Conservation (phyloP, 73 alveolate genomes). For the Uronychia binucleata region DNA sequence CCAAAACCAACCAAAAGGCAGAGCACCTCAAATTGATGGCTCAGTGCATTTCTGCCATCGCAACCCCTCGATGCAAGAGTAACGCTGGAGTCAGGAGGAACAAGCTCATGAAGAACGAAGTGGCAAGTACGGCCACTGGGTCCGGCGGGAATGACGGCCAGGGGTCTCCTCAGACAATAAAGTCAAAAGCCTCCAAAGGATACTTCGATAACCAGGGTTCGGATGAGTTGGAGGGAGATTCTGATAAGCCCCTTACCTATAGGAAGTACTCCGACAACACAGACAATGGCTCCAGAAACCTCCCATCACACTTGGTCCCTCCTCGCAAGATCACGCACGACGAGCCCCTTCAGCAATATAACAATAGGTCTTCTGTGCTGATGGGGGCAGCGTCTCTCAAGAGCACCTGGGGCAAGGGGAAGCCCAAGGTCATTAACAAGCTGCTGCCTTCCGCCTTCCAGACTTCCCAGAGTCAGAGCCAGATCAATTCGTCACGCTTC, state of each 20-base stretch:
- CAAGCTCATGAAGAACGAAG: background rate
- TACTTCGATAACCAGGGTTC: background rate
- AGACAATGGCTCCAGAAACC: background rate
- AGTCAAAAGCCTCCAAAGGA: background rate
- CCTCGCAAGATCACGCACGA: background rate
- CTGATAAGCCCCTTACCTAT: constrained; percentile 1
- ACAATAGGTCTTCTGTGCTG: background rate
- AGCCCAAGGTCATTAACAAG: background rate
- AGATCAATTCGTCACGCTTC: background rate
- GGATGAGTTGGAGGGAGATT: background rate
- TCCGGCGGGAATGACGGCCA: background rate
- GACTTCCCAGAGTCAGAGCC: background rate
- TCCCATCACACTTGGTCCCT: background rate
- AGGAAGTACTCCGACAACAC: background rate
- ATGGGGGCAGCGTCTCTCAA: background rate
- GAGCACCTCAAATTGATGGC: background rate
- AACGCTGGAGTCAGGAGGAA: background rate
- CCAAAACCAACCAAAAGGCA: no score
- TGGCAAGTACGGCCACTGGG: background rate
- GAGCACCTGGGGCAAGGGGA: background rate
- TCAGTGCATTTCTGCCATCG: background rate
- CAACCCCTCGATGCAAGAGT: background rate
- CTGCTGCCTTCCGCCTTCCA: background rate
- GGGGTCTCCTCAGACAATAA: background rate
- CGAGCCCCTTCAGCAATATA: background rate